A percentile compares a stretch with the other conserved stretches of the same genome.
Conservation (phyloP, 148 eudicot genomes). For the Arctostaphylos glauca region DNA sequence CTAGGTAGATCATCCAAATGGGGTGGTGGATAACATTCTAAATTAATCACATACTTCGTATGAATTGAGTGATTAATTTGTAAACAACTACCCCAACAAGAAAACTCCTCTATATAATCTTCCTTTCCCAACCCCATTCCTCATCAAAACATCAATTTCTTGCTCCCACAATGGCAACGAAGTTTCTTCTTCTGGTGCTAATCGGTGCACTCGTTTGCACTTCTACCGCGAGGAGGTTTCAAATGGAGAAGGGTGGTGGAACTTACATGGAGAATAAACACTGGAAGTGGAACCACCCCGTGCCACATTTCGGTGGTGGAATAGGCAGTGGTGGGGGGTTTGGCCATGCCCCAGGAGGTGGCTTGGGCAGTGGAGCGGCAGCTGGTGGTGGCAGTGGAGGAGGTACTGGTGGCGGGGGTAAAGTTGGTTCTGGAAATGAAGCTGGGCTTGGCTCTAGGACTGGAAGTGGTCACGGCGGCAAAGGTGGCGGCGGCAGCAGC, state of each 20-base stretch:
- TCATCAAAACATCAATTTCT: not conserved
- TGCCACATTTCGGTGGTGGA: slow-evolving; percentile 6
- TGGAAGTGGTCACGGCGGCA: no score
- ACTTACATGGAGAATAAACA: slow-evolving; percentile 3
- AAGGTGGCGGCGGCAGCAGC: slow-evolving; percentile 7
- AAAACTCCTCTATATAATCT: not conserved
- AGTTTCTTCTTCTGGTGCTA: slow-evolving; percentile 26
- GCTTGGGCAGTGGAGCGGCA: slow-evolving; percentile 12
- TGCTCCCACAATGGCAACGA: slow-evolving; percentile 16
- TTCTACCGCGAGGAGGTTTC: slow-evolving; percentile 34
- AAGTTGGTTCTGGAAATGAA: not conserved
- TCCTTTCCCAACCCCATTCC: not conserved
- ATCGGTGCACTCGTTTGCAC: slow-evolving; percentile 27
- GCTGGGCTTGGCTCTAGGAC: no score
- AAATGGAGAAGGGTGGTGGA: not conserved
- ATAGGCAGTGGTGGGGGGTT: slow-evolving; percentile 15
- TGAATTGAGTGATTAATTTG: not conserved
- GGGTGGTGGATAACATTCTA: no score
- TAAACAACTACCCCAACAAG: not conserved
- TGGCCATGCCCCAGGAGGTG: slow-evolving; percentile 23
- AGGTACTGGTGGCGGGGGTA: slow-evolving; percentile 3
- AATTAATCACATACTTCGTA: not conserved
- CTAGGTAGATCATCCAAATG: slow-evolving; percentile 11
- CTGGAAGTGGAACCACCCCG: slow-evolving; percentile 4
- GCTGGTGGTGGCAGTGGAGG: slow-evolving; percentile 15